Conservation (phyloP, 2,329 filamentous ascomycete genomes). For the Aspergillus chevalieri region DNA sequence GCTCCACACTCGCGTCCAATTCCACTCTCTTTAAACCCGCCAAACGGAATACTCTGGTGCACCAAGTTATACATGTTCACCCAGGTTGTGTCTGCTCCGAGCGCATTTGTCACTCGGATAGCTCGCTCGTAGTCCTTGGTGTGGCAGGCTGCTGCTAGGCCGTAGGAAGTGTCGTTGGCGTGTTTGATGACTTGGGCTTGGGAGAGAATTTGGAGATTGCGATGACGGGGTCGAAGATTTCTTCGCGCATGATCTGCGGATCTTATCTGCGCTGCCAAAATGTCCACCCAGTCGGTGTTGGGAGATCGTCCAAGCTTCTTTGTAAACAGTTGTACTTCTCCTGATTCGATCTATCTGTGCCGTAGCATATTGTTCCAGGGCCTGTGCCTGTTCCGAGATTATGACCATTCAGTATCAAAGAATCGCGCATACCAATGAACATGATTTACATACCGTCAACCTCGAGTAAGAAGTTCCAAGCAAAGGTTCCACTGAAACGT, state of each 20-base stretch:
- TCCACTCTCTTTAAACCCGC: conserved; percentile 18
- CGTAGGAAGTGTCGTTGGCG: conserved; percentile 68
- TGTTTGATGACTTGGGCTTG: conserved; percentile 63
- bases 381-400: conserved; percentile 8
- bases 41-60: conserved; percentile 35
- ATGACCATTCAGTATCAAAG: not conserved
- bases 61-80: conserved; percentile 66
- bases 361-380: conserved; percentile 27
- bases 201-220: conserved; percentile 67
- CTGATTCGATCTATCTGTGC: conserved; percentile 27
- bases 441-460: conserved; percentile 17
- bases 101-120: conserved; percentile 63
- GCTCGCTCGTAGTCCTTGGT: conserved; percentile 71
- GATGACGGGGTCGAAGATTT: conserved; percentile 76
- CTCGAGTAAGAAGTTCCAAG: conserved; percentile 29
- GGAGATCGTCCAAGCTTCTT: conserved; percentile 26
- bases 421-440: not conserved
- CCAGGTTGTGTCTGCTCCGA: conserved; percentile 61
- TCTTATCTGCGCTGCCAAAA: conserved; percentile 22
- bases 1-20: conserved; percentile 11
- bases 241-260: conserved; percentile 62
- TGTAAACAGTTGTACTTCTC: conserved; percentile 30
- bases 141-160: conserved; percentile 69
- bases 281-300: conserved; percentile 31
- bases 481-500: conserved; percentile 32